These are phyloP conservation scores for Lentinus tigrinus DNA, from an alignment of 768 basidiomycete genomes.

Conservation along the genomic window DNA sequence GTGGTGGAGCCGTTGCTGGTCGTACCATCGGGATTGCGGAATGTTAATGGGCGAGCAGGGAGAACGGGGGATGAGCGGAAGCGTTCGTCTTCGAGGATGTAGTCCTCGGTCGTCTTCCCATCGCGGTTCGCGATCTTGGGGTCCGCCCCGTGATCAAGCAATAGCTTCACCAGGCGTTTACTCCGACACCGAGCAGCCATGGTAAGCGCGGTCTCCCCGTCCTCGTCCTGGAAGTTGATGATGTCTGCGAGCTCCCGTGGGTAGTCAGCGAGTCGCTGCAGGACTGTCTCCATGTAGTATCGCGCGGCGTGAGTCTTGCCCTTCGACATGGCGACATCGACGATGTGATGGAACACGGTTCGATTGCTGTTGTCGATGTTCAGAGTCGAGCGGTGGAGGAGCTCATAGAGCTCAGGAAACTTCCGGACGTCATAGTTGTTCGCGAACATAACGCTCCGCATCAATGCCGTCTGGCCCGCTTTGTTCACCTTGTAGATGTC, in stretches of 20 bases:
- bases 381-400: constrained; percentile 95
- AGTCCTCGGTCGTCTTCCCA: constrained; percentile 96
- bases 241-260: constrained; percentile 96
- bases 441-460: constrained; percentile 99
- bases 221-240: constrained; percentile 98
- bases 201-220: constrained; percentile 96
- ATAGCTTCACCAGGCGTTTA: constrained; percentile 91
- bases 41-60: constrained; percentile 59
- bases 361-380: constrained; percentile 98
- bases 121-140: constrained; percentile 94
- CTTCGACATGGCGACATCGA: constrained; percentile 96
- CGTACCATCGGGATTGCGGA: constrained; percentile 55
- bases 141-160: constrained; percentile 95
- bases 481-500: constrained; percentile 97
- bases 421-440: constrained; percentile 99
- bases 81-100: constrained; percentile 97
- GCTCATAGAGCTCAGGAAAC: constrained; percentile 95
- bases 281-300: constrained; percentile 98
- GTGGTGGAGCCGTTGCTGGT: constrained; percentile 38
- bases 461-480: constrained; percentile 93
- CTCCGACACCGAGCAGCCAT: constrained; percentile 95
- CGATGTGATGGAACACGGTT: constrained; percentile 97
- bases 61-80: constrained; percentile 90
- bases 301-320: constrained; percentile 96
- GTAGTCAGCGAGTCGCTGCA: constrained; percentile 84